A percentile compares a stretch with the other conserved stretches of the same genome.
These are phyloP conservation scores for Cryptosporidium bovis DNA, from an alignment of 169 alveolate genomes.

Conservation along the genomic window DNA sequence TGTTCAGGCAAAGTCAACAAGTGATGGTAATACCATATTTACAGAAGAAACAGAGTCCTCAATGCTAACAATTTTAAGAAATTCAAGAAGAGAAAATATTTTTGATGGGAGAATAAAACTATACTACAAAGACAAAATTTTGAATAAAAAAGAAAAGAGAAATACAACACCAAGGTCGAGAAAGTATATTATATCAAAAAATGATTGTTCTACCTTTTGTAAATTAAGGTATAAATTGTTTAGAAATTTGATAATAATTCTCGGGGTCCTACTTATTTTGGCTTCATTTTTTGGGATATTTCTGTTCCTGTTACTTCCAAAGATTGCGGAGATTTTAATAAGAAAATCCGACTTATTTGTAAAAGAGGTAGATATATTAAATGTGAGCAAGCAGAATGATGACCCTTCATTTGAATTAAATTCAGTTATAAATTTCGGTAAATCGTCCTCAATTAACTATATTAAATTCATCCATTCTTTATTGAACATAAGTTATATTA, in stretches of 20 bases:
- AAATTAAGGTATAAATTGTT: conserved; percentile 1
- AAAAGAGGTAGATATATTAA: conserved; percentile 45
- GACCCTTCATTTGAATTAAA: conserved; percentile 62
- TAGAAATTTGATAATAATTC: conserved; percentile 3
- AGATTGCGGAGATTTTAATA: conserved; percentile 37
- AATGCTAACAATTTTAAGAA: conserved; percentile 35
- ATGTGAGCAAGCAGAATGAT: conserved; percentile 28
- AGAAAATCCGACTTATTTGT: conserved; percentile 17
- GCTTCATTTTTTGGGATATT: conserved; percentile 16
- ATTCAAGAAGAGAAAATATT: conserved; percentile 36
- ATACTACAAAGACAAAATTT: conserved; percentile 15
- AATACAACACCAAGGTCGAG: conserved; percentile 7
- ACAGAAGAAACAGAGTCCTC: conserved; percentile 65
- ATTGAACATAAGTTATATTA: conserved; percentile 33
- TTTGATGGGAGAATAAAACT: conserved; percentile 57
- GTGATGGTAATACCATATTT: conserved; percentile 59
- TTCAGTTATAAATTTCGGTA: neutral
- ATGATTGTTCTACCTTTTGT: neutral
- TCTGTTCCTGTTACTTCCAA: conserved; percentile 22
- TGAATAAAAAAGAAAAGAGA: conserved; percentile 24
- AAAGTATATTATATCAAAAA: neutral
- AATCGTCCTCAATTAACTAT: neutral
- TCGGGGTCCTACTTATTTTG: conserved; percentile 12
- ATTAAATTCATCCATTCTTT: conserved; percentile 37
- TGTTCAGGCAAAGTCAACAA: neutral